Evolutionary conservation across 2,329 filamentous ascomycete genomes (phyloP), one percentile per base, ranked within the genome.

Genomic region (Fusarium metavorans): DNA sequence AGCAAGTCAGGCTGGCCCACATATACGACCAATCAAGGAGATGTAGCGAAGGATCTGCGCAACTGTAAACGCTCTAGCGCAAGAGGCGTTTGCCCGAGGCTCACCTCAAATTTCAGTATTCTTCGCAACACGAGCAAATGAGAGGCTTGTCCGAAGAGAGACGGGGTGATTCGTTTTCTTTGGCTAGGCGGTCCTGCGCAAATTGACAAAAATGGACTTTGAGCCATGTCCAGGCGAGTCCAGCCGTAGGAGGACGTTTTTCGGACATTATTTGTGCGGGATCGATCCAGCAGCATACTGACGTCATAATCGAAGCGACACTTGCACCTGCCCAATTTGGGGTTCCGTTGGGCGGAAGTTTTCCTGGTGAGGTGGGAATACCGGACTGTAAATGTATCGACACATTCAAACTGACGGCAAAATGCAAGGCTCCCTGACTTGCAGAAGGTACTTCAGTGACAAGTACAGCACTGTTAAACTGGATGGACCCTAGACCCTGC

Each of bases 311-410:
- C 18, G 32, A 52, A 70, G 30, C 32, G 45, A 37, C 43, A 41
- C 37, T 58, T 35, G 10, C 60, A 66, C 72, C 72, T 75, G 66
- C 72, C 66, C 16, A 37, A 71, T 66, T 68, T 25, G 72, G 72
- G 56, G 18, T 52, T 14, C 37, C 35, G 37, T 72, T 52, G 23
- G 52, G 37, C 34, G 35, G 63, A 58, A 35, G 52, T 25, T 68
- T 20, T 41, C 35, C 61, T 35, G 39, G 37, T 27, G 34, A 57
- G 54, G 37, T 27, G 34, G 56, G 54, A 35, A 48, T 48, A 6
- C 14, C 16, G 20, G 41, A 45, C 43, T 48, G 43, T 4, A 18
- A 39, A 32, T 35, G 50, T 32, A 54, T 61, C 43, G 58, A 50
- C 27, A 43, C 56, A 41, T 41, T 41, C 14, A 48, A 18, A 48